Conservation (phyloP, 371 early-diverging fungal genomes). For the Capniomyces stellatus region DNA sequence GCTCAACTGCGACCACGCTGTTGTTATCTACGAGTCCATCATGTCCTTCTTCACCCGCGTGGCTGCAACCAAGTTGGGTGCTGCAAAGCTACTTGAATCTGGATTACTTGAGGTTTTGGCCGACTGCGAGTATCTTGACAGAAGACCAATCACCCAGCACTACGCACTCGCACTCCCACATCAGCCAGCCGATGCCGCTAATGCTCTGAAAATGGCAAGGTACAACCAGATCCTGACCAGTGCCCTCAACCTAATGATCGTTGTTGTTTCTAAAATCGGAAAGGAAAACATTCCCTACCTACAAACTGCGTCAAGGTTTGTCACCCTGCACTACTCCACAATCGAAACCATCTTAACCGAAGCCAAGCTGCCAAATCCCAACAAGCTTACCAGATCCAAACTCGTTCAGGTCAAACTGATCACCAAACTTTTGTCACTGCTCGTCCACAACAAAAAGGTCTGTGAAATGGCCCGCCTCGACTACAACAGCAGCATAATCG, state of each 20-base stretch:
- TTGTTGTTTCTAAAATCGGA: slow-evolving; percentile 30
- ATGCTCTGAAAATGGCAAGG: slow-evolving; percentile 25
- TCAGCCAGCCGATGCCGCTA: slow-evolving; percentile 2
- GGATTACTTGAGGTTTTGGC: slow-evolving; percentile 61
- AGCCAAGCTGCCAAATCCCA: too few species aligned
- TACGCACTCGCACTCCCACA: not conserved
- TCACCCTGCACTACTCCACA: slow-evolving; percentile 41
- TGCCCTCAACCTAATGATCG: slow-evolving; percentile 38
- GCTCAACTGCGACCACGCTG: too few species aligned
- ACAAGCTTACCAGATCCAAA: too few species aligned
- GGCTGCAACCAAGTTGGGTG: slow-evolving; percentile 51
- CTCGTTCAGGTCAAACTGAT: too few species aligned
- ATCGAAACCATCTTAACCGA: too few species aligned
- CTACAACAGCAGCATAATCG: too few species aligned
- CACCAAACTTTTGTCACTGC: too few species aligned
- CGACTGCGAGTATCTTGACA: slow-evolving; percentile 51
- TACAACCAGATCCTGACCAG: slow-evolving; percentile 42
- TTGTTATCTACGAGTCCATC: slow-evolving; percentile 66
- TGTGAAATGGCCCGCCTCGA: too few species aligned
- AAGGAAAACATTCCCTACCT: slow-evolving; percentile 29
- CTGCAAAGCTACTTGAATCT: slow-evolving; percentile 48
- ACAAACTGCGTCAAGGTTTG: slow-evolving; percentile 35
- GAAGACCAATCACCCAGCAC: slow-evolving; percentile 33
- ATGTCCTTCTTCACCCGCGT: slow-evolving; percentile 62
- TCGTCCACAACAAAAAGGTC: too few species aligned